These are phyloP conservation scores for Kluyveromyces starmeri DNA, from an alignment of 805 yeast genomes.

Conservation along the genomic window DNA sequence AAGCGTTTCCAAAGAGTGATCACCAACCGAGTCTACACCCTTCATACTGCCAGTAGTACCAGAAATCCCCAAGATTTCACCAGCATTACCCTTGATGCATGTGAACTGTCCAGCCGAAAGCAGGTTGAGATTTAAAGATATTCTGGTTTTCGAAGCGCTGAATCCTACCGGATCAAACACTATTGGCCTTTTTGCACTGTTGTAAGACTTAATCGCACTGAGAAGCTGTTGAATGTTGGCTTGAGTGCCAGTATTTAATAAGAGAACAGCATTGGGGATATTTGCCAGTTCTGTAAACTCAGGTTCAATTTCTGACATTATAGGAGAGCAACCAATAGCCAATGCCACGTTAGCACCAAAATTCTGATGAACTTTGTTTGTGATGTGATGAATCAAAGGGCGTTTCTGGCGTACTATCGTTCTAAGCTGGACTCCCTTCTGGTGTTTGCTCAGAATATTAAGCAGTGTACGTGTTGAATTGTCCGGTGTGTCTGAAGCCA, in stretches of 20 bases:
- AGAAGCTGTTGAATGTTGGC: slow-evolving; percentile 37
- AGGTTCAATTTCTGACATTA: slow-evolving; percentile 66
- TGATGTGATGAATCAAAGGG: slow-evolving; percentile 80
- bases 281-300: slow-evolving; percentile 63
- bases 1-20: slow-evolving; percentile 20
- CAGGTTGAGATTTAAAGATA: slow-evolving; percentile 37
- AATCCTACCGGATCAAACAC: slow-evolving; percentile 91
- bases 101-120: slow-evolving; percentile 49
- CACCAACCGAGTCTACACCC: slow-evolving; percentile 55
- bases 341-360: slow-evolving; percentile 80
- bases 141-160: slow-evolving; percentile 65
- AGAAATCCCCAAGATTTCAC: slow-evolving; percentile 64
- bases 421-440: slow-evolving; percentile 9
- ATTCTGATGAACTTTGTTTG: slow-evolving; percentile 82
- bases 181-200: slow-evolving; percentile 46
- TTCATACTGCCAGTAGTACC: slow-evolving; percentile 44
- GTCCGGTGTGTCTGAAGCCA: slow-evolving; percentile 52
- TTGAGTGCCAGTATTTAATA: slow-evolving; percentile 73
- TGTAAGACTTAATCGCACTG: slow-evolving; percentile 51
- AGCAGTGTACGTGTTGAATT: slow-evolving; percentile 38
- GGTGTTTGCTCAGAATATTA: slow-evolving; percentile 13
- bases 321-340: slow-evolving; percentile 80
- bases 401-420: slow-evolving; percentile 21
- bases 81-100: slow-evolving; percentile 77
- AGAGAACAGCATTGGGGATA: slow-evolving; percentile 44